Evolutionary conservation across 768 basidiomycete species (phyloP).

Genomic region (Lentinula sp.): DNA sequence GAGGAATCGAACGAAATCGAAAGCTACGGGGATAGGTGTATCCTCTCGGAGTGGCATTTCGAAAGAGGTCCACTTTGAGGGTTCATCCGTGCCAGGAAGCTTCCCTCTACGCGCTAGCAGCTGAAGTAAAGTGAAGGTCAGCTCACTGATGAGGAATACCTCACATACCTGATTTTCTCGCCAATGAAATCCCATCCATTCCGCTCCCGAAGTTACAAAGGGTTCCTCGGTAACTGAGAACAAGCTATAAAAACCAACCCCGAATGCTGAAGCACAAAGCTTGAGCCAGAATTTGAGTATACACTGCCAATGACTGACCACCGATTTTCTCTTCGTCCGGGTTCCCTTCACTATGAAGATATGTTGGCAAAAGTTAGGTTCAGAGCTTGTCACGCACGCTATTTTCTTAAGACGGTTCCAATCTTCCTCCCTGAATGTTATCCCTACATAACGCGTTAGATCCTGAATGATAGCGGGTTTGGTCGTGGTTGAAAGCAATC

Average conservation of each 20-base stretch:
- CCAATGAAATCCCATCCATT: constrained; percentile 14
- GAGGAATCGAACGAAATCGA: constrained; percentile 87
- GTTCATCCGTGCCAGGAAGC: constrained; percentile 35
- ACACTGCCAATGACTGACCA: not conserved
- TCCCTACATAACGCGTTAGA: constrained; percentile 80
- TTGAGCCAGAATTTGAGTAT: not conserved
- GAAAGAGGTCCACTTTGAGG: constrained; percentile 76
- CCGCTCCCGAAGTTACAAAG: constrained; percentile 76
- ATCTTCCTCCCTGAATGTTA: constrained; percentile 75
- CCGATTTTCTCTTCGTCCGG: constrained; percentile 94
- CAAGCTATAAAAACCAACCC: constrained; percentile 78
- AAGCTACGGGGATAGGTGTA: constrained; percentile 69
- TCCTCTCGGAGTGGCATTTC: constrained; percentile 84
- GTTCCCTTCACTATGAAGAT: constrained; percentile 67
- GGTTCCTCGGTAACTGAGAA: constrained; percentile 84
- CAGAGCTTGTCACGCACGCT: constrained; percentile 27
- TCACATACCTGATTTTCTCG: constrained; percentile 1
- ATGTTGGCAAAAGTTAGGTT: not conserved
- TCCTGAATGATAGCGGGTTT: constrained; percentile 36
- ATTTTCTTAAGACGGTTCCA: constrained; percentile 91
- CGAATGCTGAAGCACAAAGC: constrained; percentile 48
- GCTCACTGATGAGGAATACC: constrained; percentile 69
- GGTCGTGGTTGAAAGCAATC: not conserved
- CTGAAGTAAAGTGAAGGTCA: constrained; percentile 91
- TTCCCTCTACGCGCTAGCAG: constrained; percentile 78